Evolutionary conservation across 2,329 filamentous ascomycete genomes (phyloP), one percentile per base, ranked within the genome.

Genomic region (Seiridium cupressi): DNA sequence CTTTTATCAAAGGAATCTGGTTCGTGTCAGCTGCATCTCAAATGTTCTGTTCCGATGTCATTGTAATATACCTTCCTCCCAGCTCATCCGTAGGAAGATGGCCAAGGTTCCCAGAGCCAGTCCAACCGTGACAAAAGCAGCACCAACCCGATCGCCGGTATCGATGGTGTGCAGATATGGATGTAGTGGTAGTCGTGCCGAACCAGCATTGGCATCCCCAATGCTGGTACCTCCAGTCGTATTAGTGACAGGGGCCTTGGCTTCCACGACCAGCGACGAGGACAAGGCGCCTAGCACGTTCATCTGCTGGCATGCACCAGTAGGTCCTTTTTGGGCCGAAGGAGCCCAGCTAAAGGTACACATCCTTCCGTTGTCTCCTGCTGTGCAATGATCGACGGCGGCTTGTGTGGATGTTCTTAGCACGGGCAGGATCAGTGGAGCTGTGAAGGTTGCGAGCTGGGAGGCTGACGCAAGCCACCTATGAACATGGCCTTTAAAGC

Each of bases 401-500:
- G 79, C 83, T 49, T 72, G 44, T 1, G 83, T 79, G 2, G 82
- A 82, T 2, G 75, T 75, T 55, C 72, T 70, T 2, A 87, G 71
- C 48, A 77, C 76, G 1, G 78, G 70, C 63, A 77, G 71, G 61
- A 87, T 81, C 0, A 58, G 61, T 7, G 76, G 72, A 38, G 71
- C 69, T 0, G 78, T 79, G 54, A 76, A 80, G 0, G 84, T 84
- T 1, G 82, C 81, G 11, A 87, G 59, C 61, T 82, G 73, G 2
- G 78, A 73, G 1, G 80, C 77, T 13, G 77, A 72, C 3, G 79
- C 79, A 62, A 88, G 75, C 77, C 80, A 84, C 18, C 80, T 77
- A 42, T 81, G 75, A 32, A 86, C 72, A 51, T 83, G 79, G 7
- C 82, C 83, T 68, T 87, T 87, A 77, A 84, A 88, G 26, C 80